Evolutionary conservation across 129 eudicot genomes (phyloP).

Genomic region (Sambucus nigra): DNA sequence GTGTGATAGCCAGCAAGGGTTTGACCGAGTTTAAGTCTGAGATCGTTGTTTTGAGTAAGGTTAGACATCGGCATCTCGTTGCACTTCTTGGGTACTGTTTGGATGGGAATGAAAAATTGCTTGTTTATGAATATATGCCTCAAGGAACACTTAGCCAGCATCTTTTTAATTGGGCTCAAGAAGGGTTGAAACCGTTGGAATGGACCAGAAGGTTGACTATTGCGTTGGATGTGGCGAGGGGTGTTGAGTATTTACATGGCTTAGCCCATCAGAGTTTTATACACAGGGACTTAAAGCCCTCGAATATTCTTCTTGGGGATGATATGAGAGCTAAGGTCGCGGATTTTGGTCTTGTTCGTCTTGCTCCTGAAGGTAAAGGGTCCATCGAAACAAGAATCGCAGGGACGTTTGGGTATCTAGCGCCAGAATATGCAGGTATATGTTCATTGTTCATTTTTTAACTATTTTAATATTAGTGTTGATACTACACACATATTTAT

Average conservation of each 20-base stretch:
- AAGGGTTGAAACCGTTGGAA: slow-evolving; percentile 78
- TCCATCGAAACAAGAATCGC: slow-evolving; percentile 91
- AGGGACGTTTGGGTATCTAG: slow-evolving; percentile 93
- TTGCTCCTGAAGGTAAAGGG: slow-evolving; percentile 97
- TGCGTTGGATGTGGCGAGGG: slow-evolving; percentile 93
- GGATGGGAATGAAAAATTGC: slow-evolving; percentile 91
- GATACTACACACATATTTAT: neutral
- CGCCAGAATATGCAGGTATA: slow-evolving; percentile 98
- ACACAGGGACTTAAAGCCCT: slow-evolving; percentile 91
- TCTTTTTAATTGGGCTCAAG: slow-evolving; percentile 82
- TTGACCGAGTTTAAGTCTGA: slow-evolving; percentile 78
- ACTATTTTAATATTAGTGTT: neutral
- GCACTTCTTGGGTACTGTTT: slow-evolving; percentile 93
- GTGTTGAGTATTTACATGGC: slow-evolving; percentile 88
- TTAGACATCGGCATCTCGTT: slow-evolving; percentile 86
- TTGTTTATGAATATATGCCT: slow-evolving; percentile 95
- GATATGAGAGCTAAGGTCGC: slow-evolving; percentile 98
- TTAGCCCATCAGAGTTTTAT: slow-evolving; percentile 97
- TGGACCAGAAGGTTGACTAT: slow-evolving; percentile 79
- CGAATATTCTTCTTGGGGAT: slow-evolving; percentile 93
- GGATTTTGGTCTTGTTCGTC: slow-evolving; percentile 95
- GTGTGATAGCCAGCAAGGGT: slow-evolving; percentile 78
- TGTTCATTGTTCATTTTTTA: neutral
- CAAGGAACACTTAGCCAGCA: slow-evolving; percentile 85
- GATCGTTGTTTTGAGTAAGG: slow-evolving; percentile 89